Base-by-base conservation (phyloP, 305 asterid genomes). In the Solanum chacoense region DNA sequence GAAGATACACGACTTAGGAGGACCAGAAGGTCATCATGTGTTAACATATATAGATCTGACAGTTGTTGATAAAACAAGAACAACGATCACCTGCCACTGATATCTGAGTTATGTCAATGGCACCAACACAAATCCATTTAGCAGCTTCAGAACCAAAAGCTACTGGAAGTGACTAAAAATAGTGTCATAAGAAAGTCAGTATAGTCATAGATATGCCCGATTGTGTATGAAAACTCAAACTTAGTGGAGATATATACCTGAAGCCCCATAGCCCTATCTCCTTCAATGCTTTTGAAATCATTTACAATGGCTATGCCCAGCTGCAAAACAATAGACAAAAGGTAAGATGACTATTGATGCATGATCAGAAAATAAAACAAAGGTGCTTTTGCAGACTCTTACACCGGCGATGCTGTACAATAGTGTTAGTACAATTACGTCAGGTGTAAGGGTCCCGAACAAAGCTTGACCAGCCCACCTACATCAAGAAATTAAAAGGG, bases 401-500 rank as follows among this genome's bases (percentile, higher is more conserved):
- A 97, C 99, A 91, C 99, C 99, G 55, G 99, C 99, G 80, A 96
- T 88, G 88, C 99, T 95, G 93, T 97, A 97, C 89, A 97, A 92
- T 55, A 96, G 93, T 67, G 99, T 97, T 73, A 97, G 94, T 88
- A 97, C 98, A 85, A 97, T 85, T 85, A 96, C 91, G 90, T 97
- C 99, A 11, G 95, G 98, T 6, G 98, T 94, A 88, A 97, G 96
- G 86, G 98, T 96, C 88, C 99, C 99, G 83, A 97, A 97, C 90
- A 97, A 91, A 85, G 99, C 99, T 94, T 97, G 99, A 88, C 99
- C 99, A 79, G 99, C 99, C 99, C 99, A 97, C 99, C 99, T 97
- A 88, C 81, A 90, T 88, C 75, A 63, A 78, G 83, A 91, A 89
- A 78, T 40, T 65, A 78, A 85, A 85, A 87, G 59, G 35, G 12